Conservation (phyloP, 225 moss, liverwort and hornwort species). For the Polytrichum commune region DNA sequence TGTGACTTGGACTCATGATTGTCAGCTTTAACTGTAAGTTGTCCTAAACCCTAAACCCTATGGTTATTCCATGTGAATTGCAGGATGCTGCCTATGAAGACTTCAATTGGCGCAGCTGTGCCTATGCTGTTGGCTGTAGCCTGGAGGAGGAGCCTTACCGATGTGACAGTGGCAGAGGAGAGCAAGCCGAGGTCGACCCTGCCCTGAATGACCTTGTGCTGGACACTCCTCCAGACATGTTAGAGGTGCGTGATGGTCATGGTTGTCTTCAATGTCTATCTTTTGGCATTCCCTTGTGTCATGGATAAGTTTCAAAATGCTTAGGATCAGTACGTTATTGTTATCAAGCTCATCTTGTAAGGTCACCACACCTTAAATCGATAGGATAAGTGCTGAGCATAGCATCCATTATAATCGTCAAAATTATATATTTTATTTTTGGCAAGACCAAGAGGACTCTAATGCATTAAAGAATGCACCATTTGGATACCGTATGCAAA, state of each 20-base stretch:
- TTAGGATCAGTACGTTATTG: too few relatives aligned
- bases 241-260: slow-evolving; percentile 7
- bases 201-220: slow-evolving; percentile 27
- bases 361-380: too few relatives aligned
- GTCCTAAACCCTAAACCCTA: neutral
- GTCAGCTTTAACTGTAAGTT: neutral
- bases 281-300: neutral
- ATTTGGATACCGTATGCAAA: too few relatives aligned
- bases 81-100: slow-evolving; percentile 45
- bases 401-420: too few relatives aligned
- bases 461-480: too few relatives aligned
- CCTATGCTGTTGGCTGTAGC: slow-evolving; percentile 49
- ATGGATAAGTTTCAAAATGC: too few relatives aligned
- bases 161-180: slow-evolving; percentile 18
- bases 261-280: neutral
- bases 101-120: slow-evolving; percentile 49
- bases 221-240: slow-evolving; percentile 36
- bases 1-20: too few relatives aligned
- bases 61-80: slow-evolving; percentile 3
- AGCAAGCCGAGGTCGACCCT: slow-evolving; percentile 32
- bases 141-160: slow-evolving; percentile 35
- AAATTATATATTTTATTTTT: too few relatives aligned
- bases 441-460: too few relatives aligned
- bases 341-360: too few relatives aligned
- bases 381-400: neutral